A percentile compares a stretch with the other conserved stretches of the same genome.
Evolutionary conservation across 345 rosid genomes (phyloP).

Genomic region (Aquilaria sinensis): DNA sequence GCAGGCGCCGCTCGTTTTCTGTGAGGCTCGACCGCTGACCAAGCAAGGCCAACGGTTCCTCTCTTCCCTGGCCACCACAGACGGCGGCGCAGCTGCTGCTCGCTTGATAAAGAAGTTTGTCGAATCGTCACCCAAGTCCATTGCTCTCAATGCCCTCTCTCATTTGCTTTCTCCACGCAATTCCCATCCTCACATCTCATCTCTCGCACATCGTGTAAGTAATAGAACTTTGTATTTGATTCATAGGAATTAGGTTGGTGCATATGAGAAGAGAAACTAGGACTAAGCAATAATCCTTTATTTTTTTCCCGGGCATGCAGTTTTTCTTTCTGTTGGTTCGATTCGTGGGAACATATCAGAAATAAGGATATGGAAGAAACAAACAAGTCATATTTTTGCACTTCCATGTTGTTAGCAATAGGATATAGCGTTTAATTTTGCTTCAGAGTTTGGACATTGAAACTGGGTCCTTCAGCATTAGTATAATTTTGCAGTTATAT

Average conservation of each 20-base stretch:
- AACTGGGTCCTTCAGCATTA: background rate
- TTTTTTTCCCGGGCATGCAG: background rate
- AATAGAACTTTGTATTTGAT: background rate
- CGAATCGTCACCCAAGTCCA: slow-evolving; percentile 56
- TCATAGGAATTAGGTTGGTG: no score
- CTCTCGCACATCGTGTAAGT: slow-evolving; percentile 61
- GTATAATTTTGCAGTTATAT: slow-evolving; percentile 35
- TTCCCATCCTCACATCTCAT: slow-evolving; percentile 42
- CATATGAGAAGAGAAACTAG: no score
- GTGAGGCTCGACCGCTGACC: slow-evolving; percentile 19
- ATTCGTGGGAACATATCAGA: no score
- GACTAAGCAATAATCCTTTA: background rate
- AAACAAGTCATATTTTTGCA: no score
- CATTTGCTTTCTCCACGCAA: slow-evolving; percentile 57
- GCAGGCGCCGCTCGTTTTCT: no score
- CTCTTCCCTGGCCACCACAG: slow-evolving; percentile 32
- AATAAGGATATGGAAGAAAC: no score
- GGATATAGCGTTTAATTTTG: no score
- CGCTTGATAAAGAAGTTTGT: slow-evolving; percentile 74
- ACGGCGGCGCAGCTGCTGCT: slow-evolving; percentile 38
- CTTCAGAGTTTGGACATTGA: no score
- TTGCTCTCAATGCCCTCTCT: slow-evolving; percentile 68
- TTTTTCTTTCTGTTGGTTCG: background rate
- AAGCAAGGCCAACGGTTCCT: slow-evolving; percentile 59
- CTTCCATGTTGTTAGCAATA: no score